These are phyloP conservation scores for Epithele typhae DNA, from an alignment of 768 basidiomycete genomes.

Conservation along the genomic window DNA sequence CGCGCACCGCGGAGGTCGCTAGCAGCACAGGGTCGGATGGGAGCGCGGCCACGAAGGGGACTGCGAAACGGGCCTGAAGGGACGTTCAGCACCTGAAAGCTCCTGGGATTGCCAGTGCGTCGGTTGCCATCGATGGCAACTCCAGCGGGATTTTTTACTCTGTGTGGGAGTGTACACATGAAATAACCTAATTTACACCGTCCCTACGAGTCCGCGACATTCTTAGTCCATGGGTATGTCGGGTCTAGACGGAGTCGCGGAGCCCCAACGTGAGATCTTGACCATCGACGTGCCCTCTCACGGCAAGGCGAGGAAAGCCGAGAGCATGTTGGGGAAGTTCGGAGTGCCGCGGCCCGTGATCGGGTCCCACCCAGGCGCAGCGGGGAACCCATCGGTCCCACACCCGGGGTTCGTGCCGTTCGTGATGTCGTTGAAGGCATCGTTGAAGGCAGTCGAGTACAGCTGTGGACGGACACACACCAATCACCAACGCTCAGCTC, in stretches of 20 bases:
- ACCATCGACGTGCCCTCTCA: no score
- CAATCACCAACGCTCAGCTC: neutral
- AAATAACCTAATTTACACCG: neutral
- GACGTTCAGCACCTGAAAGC: no score
- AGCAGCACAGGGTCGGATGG: neutral
- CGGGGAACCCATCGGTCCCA: constrained; percentile 31
- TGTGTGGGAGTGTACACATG: no score
- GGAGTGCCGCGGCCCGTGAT: constrained; percentile 33
- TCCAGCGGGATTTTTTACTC: no score
- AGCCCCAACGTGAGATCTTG: neutral
- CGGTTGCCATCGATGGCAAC: no score
- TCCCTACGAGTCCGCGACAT: neutral
- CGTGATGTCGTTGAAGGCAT: constrained; percentile 31
- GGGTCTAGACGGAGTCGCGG: no score
- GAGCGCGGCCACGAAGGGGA: no score
- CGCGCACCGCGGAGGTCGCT: no score
- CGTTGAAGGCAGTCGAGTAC: constrained; percentile 14
- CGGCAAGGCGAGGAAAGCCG: constrained; percentile 7
- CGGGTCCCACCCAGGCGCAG: constrained; percentile 31
- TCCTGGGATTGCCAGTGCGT: no score
- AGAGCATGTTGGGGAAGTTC: constrained; percentile 20
- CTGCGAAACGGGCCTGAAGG: no score
- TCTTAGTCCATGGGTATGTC: no score
- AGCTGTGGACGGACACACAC: constrained; percentile 4
- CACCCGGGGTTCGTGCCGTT: constrained; percentile 32